Base-by-base conservation (phyloP, 2,329 filamentous ascomycete genomes). In the Colletotrichum sojae region DNA sequence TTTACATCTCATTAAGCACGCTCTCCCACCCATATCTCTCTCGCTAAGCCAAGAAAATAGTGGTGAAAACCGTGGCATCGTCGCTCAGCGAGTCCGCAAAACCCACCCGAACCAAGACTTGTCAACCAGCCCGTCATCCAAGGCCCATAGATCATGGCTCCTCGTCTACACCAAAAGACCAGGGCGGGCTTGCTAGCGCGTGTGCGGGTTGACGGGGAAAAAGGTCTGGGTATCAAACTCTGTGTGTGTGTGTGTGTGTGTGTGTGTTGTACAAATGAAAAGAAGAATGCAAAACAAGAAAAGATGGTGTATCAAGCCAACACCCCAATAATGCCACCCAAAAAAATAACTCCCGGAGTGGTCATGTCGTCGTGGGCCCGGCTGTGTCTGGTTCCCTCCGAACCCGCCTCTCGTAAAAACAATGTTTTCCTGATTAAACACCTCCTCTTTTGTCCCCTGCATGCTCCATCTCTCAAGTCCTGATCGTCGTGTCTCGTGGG, bases 401-500 rank as follows among this genome's bases (percentile, higher is more conserved):
- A 54, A 25, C 27, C 40, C 39, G 15, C 15, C 43, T 9, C 1
- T 56, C 15, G 13, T 56, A 22, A n/a, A 49, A 49, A 9, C 22
- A 25, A 25, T 3, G 31, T 36, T 60, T 51, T 27, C 62, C 31
- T n/a, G 18, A 53, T 45, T 31, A 27, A 36, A 18, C 51, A 27
- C 22, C 54, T 22, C 36, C 31, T 15, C 15, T 45, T 15, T 45
- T 39, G 45, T 16, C 18, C 16, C 52, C 57, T 40, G 3, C 10
- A 54, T 60, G 39, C 31, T 31, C 25, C 18, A 36, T 27, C 31
- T 54, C 56, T 80, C 64, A 78, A 25, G 78, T 75, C 63, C 75
- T 74, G 58, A 82, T 64, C 22, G 79, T 81, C 56, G 76, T 74
- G 63, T 82, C 78, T 20, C 74, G 78, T 40, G 81, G 80, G 3